Percentiles rank a stretch among this genome's conserved stretches.
phyloP scores from a whole-genome alignment of 192 early-diverging fungal genomes.

The Mortierella alpina region DNA sequence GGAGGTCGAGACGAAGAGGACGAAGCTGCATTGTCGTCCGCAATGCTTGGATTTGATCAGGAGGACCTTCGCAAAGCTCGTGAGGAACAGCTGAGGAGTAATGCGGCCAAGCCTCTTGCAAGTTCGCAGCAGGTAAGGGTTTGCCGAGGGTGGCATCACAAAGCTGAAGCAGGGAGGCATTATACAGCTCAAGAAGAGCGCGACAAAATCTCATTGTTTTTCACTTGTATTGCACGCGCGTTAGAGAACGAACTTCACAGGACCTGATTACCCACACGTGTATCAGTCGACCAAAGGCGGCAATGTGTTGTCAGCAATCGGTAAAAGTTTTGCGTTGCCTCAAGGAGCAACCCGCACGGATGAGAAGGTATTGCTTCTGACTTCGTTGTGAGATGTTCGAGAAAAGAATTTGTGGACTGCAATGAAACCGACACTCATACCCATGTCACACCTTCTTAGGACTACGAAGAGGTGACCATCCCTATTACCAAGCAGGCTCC shows the following conservation, averaged over 20 bases:
- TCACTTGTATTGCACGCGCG: background rate
- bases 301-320: slow-evolving; percentile 81
- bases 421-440: background rate
- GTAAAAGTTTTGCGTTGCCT: slow-evolving; percentile 83
- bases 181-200: too few relatives aligned
- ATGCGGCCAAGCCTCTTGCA: slow-evolving; percentile 45
- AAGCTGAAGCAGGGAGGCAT: too few relatives aligned
- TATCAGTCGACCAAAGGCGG: slow-evolving; percentile 79
- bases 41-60: slow-evolving; percentile 75
- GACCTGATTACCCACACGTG: slow-evolving; percentile 80
- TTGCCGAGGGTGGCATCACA: background rate
- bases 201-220: background rate
- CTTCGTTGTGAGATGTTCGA: background rate
- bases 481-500: slow-evolving; percentile 81
- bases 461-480: slow-evolving; percentile 93
- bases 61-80: slow-evolving; percentile 66
- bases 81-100: slow-evolving; percentile 69
- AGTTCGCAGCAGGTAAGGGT: slow-evolving; percentile 32
- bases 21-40: slow-evolving; percentile 63
- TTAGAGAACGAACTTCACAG: slow-evolving; percentile 34
- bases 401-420: background rate
- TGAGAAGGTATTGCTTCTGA: slow-evolving; percentile 51
- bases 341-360: slow-evolving; percentile 80
- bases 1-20: slow-evolving; percentile 57
- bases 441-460: slow-evolving; percentile 47